These are phyloP conservation scores for Nidularia sp. DNA, from an alignment of 768 basidiomycete species.

Conservation along the genomic window DNA sequence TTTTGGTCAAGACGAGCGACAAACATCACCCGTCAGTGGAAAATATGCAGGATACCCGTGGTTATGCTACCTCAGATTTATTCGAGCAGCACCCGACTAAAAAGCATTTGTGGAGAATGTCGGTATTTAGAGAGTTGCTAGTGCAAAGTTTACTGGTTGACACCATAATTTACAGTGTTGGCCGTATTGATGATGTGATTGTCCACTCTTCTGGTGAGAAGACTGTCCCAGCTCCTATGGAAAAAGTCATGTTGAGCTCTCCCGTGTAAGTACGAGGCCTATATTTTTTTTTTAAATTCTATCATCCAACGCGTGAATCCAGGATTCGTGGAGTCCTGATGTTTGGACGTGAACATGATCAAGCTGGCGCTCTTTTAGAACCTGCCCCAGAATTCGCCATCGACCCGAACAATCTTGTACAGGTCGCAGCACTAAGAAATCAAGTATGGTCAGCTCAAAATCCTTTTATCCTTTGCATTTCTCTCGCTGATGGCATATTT, in stretches of 20 bases:
- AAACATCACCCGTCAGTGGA: conserved; percentile 29
- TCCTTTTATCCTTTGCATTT: neutral
- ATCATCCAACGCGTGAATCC: neutral
- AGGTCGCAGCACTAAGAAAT: conserved; percentile 24
- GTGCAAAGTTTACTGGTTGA: neutral
- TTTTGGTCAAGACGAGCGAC: conserved; percentile 18
- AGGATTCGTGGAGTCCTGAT: conserved; percentile 29
- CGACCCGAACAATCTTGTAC: conserved; percentile 19
- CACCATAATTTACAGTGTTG: conserved; percentile 20
- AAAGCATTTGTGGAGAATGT: conserved; percentile 39
- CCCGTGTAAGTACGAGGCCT: conserved; percentile 11
- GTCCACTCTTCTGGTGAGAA: conserved; percentile 32
- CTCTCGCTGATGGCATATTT: neutral
- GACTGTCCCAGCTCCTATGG: conserved; percentile 30
- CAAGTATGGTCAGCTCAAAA: conserved; percentile 21
- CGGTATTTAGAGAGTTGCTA: neutral
- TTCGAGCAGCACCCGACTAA: conserved; percentile 39
- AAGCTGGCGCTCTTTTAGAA: conserved; percentile 26
- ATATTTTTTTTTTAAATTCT: neutral
- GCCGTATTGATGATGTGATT: conserved; percentile 34
- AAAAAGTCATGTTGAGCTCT: conserved; percentile 17
- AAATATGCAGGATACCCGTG: conserved; percentile 28
- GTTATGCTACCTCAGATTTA: conserved; percentile 41
- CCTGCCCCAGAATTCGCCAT: conserved; percentile 16
- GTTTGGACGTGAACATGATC: conserved; percentile 32